Evolutionary conservation across 176 grass and related monocot genomes (phyloP).

Genomic region (Dactylis glomerata): DNA sequence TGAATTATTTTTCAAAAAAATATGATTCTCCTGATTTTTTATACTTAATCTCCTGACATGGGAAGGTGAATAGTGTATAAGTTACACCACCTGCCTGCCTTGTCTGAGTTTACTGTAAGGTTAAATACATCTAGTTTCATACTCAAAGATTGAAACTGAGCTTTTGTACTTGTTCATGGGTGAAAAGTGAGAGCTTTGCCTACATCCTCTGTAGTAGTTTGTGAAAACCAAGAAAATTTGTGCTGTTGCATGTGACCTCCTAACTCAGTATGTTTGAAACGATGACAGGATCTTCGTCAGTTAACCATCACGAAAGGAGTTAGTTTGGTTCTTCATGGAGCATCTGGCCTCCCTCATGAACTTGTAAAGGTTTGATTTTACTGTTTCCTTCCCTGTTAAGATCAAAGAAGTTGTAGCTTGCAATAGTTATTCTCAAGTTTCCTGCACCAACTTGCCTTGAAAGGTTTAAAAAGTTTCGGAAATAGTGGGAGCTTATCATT

Average conservation of each 20-base stretch:
- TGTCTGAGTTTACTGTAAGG: neutral
- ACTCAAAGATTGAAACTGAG: neutral
- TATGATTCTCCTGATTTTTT: neutral
- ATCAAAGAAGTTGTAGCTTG: neutral
- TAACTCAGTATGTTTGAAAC: neutral
- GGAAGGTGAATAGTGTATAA: neutral
- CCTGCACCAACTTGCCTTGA: neutral
- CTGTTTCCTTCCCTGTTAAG: neutral
- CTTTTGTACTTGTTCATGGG: neutral
- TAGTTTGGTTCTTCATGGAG: conserved; percentile 93
- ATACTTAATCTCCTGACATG: neutral
- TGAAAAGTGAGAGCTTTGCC: neutral
- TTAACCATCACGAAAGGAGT: conserved; percentile 74
- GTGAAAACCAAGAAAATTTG: neutral
- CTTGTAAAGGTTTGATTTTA: conserved; percentile 62
- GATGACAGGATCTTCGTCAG: conserved; percentile 60
- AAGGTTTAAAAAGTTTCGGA: neutral
- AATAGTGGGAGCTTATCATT: neutral
- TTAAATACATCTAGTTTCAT: neutral
- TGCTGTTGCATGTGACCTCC: neutral
- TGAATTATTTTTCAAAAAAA: neutral
- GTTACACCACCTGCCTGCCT: neutral
- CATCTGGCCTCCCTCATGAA: conserved; percentile 67
- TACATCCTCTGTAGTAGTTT: neutral
- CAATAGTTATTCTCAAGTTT: neutral